Conservation (phyloP, 2,329 filamentous ascomycete genomes). For the Gnomoniopsis sp. region DNA sequence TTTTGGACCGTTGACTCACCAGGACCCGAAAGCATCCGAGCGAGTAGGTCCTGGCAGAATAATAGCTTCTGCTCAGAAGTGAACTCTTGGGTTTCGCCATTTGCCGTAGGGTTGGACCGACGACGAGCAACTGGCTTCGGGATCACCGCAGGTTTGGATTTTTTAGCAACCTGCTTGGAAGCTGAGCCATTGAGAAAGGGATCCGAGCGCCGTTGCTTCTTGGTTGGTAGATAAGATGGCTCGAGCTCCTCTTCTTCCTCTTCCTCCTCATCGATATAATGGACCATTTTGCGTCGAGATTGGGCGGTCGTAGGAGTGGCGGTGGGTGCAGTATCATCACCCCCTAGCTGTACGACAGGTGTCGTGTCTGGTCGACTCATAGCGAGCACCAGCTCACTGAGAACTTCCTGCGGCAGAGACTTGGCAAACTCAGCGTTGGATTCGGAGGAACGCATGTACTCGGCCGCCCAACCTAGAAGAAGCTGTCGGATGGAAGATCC, state of each 20-base stretch:
- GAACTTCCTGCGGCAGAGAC: conserved; percentile 58
- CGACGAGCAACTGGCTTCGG: conserved; percentile 29
- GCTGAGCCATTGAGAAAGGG: conserved; percentile 21
- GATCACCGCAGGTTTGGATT: conserved; percentile 5
- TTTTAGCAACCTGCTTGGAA: conserved; percentile 17
- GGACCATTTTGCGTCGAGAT: conserved; percentile 41
- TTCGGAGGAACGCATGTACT: conserved; percentile 59
- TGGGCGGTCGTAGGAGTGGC: conserved; percentile 16
- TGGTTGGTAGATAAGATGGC: conserved; percentile 27
- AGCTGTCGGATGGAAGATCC: conserved; percentile 57
- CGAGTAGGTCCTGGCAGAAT: conserved; percentile 56
- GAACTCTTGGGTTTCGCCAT: conserved; percentile 27
- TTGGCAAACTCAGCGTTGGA: conserved; percentile 55
- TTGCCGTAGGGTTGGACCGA: conserved; percentile 25
- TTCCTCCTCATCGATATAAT: conserved; percentile 43
- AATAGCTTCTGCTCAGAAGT: conserved; percentile 45
- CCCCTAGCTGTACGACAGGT: conserved; percentile 30
- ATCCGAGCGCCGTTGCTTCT: conserved; percentile 42
- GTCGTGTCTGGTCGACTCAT: conserved; percentile 54
- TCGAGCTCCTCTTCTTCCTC: conserved; percentile 36
- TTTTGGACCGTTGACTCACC: conserved; percentile 34
- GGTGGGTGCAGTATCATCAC: conserved; percentile 16
- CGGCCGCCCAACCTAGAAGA: conserved; percentile 59
- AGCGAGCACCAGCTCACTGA: conserved; percentile 59
- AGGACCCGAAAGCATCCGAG: conserved; percentile 59